phyloP scores from a whole-genome alignment of 768 basidiomycete genomes.

The Mycena sanguinolenta region DNA sequence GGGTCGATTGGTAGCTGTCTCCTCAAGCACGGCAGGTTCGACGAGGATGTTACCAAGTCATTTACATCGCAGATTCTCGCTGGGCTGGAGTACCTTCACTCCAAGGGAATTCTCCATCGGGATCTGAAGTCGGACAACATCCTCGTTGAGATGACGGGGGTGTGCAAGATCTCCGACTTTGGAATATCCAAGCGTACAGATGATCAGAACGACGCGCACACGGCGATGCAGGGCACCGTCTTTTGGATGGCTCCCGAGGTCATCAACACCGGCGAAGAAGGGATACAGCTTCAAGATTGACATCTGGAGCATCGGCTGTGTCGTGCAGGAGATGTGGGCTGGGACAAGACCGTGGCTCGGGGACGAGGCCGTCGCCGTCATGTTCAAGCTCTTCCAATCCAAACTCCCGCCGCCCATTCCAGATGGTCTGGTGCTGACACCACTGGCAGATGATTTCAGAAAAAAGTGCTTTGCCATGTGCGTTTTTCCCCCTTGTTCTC shows the following conservation, averaged over 20 bases:
- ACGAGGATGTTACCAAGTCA: constrained; percentile 91
- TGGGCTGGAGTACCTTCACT: constrained; percentile 94
- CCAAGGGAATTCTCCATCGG: constrained; percentile 91
- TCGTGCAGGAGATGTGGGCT: constrained; percentile 99
- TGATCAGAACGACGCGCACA: constrained; percentile 87
- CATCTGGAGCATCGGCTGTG: constrained; percentile 98
- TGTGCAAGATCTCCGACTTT: constrained; percentile 98
- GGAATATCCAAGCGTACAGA: constrained; percentile 98
- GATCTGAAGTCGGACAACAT: constrained; percentile 99
- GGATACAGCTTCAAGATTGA: constrained; percentile 98
- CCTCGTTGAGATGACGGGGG: constrained; percentile 90
- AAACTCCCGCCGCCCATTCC: constrained; percentile 92
- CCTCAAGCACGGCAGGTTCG: constrained; percentile 92
- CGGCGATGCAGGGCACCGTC: constrained; percentile 97
- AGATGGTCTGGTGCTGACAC: constrained; percentile 80
- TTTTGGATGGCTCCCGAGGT: constrained; percentile 99
- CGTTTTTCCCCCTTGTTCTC: constrained; percentile 44
- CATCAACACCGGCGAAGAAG: constrained; percentile 85
- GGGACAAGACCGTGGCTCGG: constrained; percentile 96
- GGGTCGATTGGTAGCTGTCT: constrained; percentile 94
- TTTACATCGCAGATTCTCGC: constrained; percentile 93
- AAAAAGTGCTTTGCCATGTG: constrained; percentile 91
- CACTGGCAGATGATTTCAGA: constrained; percentile 88
- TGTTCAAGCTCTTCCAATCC: constrained; percentile 94
- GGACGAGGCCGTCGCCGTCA: constrained; percentile 90